phyloP scores from a whole-genome alignment of 306 rosid genomes.

The Sophora flavescens region DNA sequence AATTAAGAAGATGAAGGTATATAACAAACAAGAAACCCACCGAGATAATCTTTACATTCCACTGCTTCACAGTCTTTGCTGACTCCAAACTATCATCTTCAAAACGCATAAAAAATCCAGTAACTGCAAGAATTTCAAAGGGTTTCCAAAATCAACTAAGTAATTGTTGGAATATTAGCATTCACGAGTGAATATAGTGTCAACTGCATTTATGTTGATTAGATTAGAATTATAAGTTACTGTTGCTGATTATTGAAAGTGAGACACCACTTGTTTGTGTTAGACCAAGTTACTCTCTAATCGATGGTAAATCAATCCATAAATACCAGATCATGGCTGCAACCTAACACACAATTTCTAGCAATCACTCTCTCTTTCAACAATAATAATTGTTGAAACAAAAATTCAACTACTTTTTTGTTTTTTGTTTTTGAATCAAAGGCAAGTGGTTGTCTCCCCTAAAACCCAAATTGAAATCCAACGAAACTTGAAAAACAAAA shows the following conservation, averaged over 20 bases:
- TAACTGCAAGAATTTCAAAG: constrained; percentile 45
- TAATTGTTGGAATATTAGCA: neutral
- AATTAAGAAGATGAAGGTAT: neutral
- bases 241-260: neutral
- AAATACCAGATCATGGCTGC: too few species aligned
- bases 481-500: neutral
- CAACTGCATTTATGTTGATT: neutral
- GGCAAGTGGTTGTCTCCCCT: neutral
- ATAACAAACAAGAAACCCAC: constrained; percentile 50
- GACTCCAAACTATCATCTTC: constrained; percentile 94
- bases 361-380: too few species aligned
- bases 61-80: constrained; percentile 89
- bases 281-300: too few species aligned
- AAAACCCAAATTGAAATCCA: neutral
- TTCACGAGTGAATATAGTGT: too few species aligned
- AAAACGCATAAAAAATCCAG: constrained; percentile 61
- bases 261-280: neutral
- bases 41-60: constrained; percentile 98
- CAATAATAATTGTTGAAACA: too few species aligned
- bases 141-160: constrained; percentile 19
- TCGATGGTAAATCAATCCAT: too few species aligned
- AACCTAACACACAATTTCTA: too few species aligned
- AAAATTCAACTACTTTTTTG: neutral
- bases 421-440: neutral
- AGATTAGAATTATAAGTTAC: neutral